phyloP scores from a whole-genome alignment of 169 alveolate genomes.

The Cryptosporidium sp. region DNA sequence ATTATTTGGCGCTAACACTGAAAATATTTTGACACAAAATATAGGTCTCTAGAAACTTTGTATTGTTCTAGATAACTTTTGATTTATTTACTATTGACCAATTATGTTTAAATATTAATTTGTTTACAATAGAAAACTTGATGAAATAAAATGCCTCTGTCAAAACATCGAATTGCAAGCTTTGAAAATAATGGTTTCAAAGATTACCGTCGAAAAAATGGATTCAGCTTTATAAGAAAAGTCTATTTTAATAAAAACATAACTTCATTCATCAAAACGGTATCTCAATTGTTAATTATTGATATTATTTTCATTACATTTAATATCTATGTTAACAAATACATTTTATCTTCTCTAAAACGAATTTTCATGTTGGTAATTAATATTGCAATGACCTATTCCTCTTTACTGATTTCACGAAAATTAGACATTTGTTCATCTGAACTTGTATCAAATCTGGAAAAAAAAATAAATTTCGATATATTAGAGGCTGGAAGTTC shows the following conservation, averaged over 20 bases:
- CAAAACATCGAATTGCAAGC: neutral
- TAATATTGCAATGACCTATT: neutral
- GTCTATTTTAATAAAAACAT: neutral
- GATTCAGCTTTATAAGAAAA: too few relatives aligned
- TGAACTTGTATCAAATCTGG: neutral
- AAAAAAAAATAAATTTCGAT: neutral
- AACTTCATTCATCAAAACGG: neutral
- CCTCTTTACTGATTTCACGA: neutral
- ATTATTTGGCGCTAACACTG: neutral
- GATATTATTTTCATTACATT: conserved; percentile 1
- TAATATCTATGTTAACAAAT: neutral
- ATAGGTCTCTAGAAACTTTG: conserved; percentile 9
- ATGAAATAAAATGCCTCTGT: neutral
- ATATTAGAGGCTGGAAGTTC: neutral
- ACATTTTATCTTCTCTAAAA: neutral
- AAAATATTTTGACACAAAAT: neutral
- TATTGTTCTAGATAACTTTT: neutral
- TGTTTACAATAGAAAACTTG: neutral
- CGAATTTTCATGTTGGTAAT: neutral
- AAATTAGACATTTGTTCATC: neutral
- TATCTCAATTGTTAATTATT: neutral
- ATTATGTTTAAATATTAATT: neutral
- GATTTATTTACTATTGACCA: neutral
- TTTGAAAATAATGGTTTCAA: neutral
- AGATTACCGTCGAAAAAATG: neutral